Percentiles rank a stretch among this genome's conserved stretches.
These are phyloP conservation scores for Verbascum thapsus DNA, from an alignment of 257 asterid species.

Conservation along the genomic window DNA sequence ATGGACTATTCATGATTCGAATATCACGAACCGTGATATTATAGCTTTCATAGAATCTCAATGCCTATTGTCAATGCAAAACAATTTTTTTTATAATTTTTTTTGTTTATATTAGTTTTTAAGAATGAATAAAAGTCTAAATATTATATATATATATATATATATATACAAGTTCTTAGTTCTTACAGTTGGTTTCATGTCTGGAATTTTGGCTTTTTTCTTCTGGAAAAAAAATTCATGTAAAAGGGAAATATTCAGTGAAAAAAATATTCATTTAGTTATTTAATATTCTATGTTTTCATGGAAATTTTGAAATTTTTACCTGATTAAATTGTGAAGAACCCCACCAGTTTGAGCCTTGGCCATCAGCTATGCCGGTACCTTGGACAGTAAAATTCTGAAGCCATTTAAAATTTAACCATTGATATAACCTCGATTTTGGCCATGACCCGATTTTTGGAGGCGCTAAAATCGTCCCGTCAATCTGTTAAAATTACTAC, in stretches of 20 bases:
- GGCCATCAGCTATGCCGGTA: slow-evolving; percentile 76
- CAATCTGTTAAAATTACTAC: slow-evolving; percentile 47
- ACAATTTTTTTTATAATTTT: not conserved
- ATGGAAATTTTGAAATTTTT: not conserved
- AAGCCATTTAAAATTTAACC: slow-evolving; percentile 81
- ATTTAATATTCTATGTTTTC: no score
- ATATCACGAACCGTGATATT: slow-evolving; percentile 59
- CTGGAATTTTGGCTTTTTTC: slow-evolving; percentile 43
- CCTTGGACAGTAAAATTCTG: slow-evolving; percentile 75
- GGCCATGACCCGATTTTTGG: slow-evolving; percentile 63
- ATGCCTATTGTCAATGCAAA: slow-evolving; percentile 47
- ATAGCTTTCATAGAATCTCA: slow-evolving; percentile 69
- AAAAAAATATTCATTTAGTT: no score
- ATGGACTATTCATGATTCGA: slow-evolving; percentile 62
- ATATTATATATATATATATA: no score
- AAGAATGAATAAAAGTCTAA: not conserved
- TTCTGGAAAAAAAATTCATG: slow-evolving; percentile 37
- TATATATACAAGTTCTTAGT: slow-evolving; percentile 32
- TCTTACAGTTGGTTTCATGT: slow-evolving; percentile 78
- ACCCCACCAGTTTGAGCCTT: slow-evolving; percentile 80
- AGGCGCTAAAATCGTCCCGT: slow-evolving; percentile 72
- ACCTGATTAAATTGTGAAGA: slow-evolving; percentile 51
- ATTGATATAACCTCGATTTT: slow-evolving; percentile 63
- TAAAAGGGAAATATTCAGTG: not conserved
- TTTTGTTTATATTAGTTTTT: not conserved